phyloP scores from a whole-genome alignment of 495 filamentous ascomycete species.

The Bryoglossum gracile region DNA sequence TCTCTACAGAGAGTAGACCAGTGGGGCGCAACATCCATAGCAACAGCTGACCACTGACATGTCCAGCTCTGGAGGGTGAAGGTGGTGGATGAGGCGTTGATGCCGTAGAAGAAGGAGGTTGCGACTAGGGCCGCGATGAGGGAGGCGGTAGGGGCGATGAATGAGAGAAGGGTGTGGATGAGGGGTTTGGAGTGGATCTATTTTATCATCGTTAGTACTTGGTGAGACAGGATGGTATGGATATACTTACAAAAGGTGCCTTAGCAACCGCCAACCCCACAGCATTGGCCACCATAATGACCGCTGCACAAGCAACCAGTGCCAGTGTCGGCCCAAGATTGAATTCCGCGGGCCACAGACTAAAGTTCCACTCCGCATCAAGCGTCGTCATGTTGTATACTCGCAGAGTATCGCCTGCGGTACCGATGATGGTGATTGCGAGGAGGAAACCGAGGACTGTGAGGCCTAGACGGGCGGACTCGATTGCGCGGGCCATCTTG shows the following conservation, averaged over 20 bases:
- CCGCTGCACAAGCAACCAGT: slow-evolving; percentile 36
- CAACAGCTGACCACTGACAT: slow-evolving; percentile 42
- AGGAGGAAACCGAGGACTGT: slow-evolving; percentile 42
- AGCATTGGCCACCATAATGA: slow-evolving; percentile 38
- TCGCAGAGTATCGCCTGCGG: slow-evolving; percentile 39
- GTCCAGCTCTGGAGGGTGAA: slow-evolving; percentile 48
- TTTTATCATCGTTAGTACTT: neutral
- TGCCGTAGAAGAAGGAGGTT: slow-evolving; percentile 46
- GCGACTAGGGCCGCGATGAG: slow-evolving; percentile 41
- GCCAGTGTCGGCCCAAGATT: slow-evolving; percentile 44
- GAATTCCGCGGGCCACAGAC: slow-evolving; percentile 46
- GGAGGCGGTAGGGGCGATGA: slow-evolving; percentile 34
- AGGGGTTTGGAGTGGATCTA: slow-evolving; percentile 36
- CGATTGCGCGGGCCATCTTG: slow-evolving; percentile 23
- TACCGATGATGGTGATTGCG: slow-evolving; percentile 41
- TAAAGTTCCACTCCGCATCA: slow-evolving; percentile 31
- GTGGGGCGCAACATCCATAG: slow-evolving; percentile 39
- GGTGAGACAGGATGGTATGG: neutral
- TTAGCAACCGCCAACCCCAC: slow-evolving; percentile 28
- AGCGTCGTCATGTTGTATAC: slow-evolving; percentile 45
- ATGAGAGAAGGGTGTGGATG: slow-evolving; percentile 32
- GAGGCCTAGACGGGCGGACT: slow-evolving; percentile 36
- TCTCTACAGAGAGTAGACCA: slow-evolving; percentile 43
- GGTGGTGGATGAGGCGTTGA: slow-evolving; percentile 39
- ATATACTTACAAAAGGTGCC: slow-evolving; percentile 18